Conservation (phyloP, 768 basidiomycete genomes). For the Coprinopsis strossmayeri region DNA sequence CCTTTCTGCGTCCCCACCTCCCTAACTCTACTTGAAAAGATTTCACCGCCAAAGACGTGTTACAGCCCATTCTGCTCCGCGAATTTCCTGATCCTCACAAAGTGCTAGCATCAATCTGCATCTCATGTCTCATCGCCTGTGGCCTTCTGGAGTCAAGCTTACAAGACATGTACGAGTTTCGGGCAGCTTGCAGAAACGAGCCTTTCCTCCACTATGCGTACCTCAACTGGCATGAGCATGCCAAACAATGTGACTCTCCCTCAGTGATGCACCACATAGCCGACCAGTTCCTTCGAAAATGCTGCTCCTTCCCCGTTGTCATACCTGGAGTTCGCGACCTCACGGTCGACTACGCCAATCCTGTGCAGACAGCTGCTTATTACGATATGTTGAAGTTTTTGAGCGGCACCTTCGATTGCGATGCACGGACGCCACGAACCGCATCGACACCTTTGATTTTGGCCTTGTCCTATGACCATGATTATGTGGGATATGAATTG, state of each 20-base stretch:
- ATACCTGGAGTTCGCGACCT: background rate
- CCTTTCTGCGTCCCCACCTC: background rate
- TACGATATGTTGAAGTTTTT: background rate
- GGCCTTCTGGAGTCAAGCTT: background rate
- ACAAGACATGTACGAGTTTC: background rate
- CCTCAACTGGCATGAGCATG: background rate
- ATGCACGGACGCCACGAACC: background rate
- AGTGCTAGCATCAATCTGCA: background rate
- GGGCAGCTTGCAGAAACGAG: too few species aligned
- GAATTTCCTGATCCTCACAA: background rate
- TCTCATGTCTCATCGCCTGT: background rate
- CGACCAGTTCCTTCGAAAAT: background rate
- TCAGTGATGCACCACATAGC: background rate
- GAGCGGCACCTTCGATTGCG: background rate
- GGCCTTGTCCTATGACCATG: background rate
- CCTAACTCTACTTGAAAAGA: background rate
- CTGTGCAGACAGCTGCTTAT: background rate
- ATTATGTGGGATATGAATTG: too few species aligned
- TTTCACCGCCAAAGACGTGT: background rate
- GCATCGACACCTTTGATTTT: background rate
- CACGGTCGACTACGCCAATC: background rate
- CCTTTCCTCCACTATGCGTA: constrained; percentile 2
- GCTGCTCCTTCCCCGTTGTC: background rate
- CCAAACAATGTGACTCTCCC: background rate
- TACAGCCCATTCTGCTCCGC: background rate